Base-by-base conservation (phyloP, 495 filamentous ascomycete genomes). In the Hypoxylon subgilvum region DNA sequence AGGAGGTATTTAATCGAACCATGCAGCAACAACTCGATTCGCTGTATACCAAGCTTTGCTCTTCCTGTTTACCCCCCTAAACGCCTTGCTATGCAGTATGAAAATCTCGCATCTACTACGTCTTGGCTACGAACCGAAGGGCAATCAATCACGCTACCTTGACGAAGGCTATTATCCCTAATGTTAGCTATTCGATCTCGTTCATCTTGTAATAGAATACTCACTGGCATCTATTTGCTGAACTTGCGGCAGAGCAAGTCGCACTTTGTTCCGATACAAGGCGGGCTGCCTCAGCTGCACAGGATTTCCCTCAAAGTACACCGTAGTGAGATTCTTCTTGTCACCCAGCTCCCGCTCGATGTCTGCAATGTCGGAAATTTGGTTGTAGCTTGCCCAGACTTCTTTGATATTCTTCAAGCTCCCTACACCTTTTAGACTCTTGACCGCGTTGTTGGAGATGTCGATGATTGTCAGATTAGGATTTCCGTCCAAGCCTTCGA, bases 291-390 rank as follows among this genome's bases (percentile, higher is more conserved):
- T 84, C 61, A 79, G 79, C 77, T 97, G 92, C 65, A 99, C 69
- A 38, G 94, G 94, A 66, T 96, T 97, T 0, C 91, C 92, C 72
- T 99, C 94, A 66, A 99, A 95, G 71, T 99, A 99, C 19, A 99
- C 93, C 2, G 95, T 97, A 53, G 88, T 79, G 65, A 99, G 74
- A 34, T 86, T 77, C 70, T 89, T 76, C 74, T 92, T 95, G 60
- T 90, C 86, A 52, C 69, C 80, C 44, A 97, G 74, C 72, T 91
- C 85, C 50, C 80, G 77, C 74, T 96, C 92, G 4, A 97, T 83
- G 65, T 97, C 94, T 30, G 82, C 79, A 57, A 97, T 93, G 67
- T 85, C 87, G 5, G 76, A 71, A 6, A 99, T 69, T 65, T 87
- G 77, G 71, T 96, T 96, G 68, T 92, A 89, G 57, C 91, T 96